These are phyloP conservation scores for Metschnikowia anglica DNA, from an alignment of 805 yeast species.

Conservation along the genomic window DNA sequence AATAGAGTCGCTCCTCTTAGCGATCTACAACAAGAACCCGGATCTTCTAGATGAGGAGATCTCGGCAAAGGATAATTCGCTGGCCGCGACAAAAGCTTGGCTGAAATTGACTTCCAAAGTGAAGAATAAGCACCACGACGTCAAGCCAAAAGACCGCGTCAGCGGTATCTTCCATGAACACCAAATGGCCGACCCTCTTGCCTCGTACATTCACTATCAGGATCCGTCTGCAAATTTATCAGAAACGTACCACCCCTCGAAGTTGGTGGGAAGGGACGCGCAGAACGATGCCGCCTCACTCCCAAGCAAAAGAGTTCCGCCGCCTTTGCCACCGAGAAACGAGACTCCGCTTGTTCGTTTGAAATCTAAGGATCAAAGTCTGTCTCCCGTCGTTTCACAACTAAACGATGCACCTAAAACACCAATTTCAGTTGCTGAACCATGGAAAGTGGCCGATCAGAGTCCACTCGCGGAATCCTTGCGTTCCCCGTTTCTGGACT, in stretches of 20 bases:
- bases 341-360: background rate
- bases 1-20: conserved; percentile 35
- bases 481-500: background rate
- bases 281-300: too few relatives aligned
- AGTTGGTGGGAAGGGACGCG: too few relatives aligned
- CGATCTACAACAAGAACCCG: conserved; percentile 35
- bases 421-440: background rate
- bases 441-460: too few relatives aligned
- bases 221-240: conserved; percentile 26
- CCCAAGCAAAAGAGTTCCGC: too few relatives aligned
- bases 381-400: background rate
- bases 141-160: conserved; percentile 29
- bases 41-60: conserved; percentile 37
- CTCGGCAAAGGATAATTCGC: conserved; percentile 29
- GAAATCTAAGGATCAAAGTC: background rate
- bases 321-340: conserved; percentile 36
- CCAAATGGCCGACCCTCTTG: conserved; percentile 33
- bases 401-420: background rate
- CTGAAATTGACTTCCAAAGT: conserved; percentile 23
- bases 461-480: background rate
- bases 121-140: conserved; percentile 24
- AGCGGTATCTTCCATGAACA: conserved; percentile 35
- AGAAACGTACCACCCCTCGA: conserved; percentile 32
- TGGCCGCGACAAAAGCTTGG: conserved; percentile 29
- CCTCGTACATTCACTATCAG: conserved; percentile 28